Conservation (phyloP, 1,284 basidiomycete genomes). For the Mrakiaceae sp. region DNA sequence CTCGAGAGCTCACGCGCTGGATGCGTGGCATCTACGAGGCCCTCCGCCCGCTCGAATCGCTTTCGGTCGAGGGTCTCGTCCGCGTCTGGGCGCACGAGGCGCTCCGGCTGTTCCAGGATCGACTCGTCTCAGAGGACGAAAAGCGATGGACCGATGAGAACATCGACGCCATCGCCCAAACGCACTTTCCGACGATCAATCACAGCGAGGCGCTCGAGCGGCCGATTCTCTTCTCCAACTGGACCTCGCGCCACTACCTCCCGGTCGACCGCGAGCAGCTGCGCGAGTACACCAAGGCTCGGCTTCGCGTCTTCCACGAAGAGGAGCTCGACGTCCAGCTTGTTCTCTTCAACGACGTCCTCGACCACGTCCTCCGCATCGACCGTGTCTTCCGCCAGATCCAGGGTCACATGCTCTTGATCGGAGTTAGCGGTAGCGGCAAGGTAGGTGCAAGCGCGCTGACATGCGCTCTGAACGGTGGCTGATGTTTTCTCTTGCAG, state of each 20-base stretch:
- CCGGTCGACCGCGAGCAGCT: constrained; percentile 87
- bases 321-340: constrained; percentile 97
- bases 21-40: constrained; percentile 95
- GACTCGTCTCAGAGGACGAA: constrained; percentile 84
- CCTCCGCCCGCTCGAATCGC: constrained; percentile 77
- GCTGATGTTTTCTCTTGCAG: constrained; percentile 37
- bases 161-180: constrained; percentile 71
- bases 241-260: constrained; percentile 97
- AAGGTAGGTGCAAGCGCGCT: constrained; percentile 49
- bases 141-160: constrained; percentile 88
- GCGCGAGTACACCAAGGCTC: constrained; percentile 92
- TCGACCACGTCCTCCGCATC: constrained; percentile 93
- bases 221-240: constrained; percentile 96
- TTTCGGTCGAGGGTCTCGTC: constrained; percentile 87
- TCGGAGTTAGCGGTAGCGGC: constrained; percentile 95
- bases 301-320: constrained; percentile 89
- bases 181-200: constrained; percentile 87
- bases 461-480: constrained; percentile 2
- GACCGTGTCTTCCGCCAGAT: constrained; percentile 99
- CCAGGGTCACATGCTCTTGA: constrained; percentile 89
- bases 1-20: constrained; percentile 97
- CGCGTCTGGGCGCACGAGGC: constrained; percentile 98
- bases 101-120: constrained; percentile 92
- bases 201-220: constrained; percentile 67
- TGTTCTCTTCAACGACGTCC: constrained; percentile 94